Evolutionary conservation across 2,329 filamentous ascomycete species (phyloP).

Genomic region (Alternaria brassicae): DNA sequence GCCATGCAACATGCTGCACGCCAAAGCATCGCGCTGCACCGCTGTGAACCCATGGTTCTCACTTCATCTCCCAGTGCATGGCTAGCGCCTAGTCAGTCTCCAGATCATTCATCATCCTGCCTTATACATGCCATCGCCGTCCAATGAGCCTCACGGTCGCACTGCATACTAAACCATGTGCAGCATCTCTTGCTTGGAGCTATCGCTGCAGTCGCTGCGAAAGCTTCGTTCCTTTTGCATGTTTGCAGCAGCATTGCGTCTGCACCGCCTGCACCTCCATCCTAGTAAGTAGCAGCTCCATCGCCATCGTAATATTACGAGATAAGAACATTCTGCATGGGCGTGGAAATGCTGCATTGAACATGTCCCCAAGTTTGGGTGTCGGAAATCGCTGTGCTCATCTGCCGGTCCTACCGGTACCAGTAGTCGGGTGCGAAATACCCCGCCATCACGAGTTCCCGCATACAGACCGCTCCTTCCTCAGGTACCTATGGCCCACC

Average conservation of each 20-base stretch:
- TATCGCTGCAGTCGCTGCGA: slow-evolving; percentile 22
- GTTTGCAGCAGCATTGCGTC: slow-evolving; percentile 22
- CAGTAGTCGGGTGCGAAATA: slow-evolving; percentile 14
- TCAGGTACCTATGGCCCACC: slow-evolving; percentile 6
- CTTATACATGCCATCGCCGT: slow-evolving; percentile 3
- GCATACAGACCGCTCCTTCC: slow-evolving; percentile 22
- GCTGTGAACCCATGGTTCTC: slow-evolving; percentile 37
- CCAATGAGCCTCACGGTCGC: slow-evolving; percentile 33
- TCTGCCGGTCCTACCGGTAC: slow-evolving; percentile 18
- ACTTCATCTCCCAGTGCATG: slow-evolving; percentile 38
- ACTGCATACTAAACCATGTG: slow-evolving; percentile 28
- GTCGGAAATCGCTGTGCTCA: slow-evolving; percentile 11
- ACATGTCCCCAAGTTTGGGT: not conserved
- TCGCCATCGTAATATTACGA: slow-evolving; percentile 21
- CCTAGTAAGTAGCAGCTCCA: slow-evolving; percentile 5
- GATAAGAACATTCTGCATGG: slow-evolving; percentile 6
- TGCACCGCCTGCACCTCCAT: slow-evolving; percentile 1
- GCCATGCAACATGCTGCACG: slow-evolving; percentile 30
- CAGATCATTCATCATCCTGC: slow-evolving; percentile 11
- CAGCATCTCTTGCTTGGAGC: slow-evolving; percentile 30
- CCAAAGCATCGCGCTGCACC: slow-evolving; percentile 38
- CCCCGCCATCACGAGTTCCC: slow-evolving; percentile 22
- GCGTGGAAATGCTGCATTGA: slow-evolving; percentile 4
- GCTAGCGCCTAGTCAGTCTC: slow-evolving; percentile 23
- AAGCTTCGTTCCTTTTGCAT: slow-evolving; percentile 21